phyloP scores from a whole-genome alignment of 2,329 filamentous ascomycete species.

The Leptodontidium sp. region DNA sequence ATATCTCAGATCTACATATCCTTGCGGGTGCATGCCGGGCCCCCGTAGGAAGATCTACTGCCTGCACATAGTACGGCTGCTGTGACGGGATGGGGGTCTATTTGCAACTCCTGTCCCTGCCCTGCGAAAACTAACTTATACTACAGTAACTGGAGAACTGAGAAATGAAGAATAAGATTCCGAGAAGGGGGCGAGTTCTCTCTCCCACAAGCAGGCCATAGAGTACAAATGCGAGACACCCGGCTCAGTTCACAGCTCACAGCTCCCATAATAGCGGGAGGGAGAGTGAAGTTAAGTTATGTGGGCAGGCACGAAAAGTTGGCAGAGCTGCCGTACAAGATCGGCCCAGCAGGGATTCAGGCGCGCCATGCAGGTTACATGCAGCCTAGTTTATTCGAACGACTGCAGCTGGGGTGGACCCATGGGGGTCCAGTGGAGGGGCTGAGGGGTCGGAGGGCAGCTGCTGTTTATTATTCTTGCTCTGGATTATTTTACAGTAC shows the following conservation, averaged over 20 bases:
- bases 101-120: not conserved
- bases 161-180: not conserved
- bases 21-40: not conserved
- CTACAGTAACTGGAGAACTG: too few relatives aligned
- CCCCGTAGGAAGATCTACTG: not conserved
- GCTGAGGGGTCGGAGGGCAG: not conserved
- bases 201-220: too few relatives aligned
- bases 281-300: not conserved
- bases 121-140: too few relatives aligned
- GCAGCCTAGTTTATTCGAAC: constrained; percentile 7
- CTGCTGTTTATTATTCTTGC: constrained; percentile 1
- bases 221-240: too few relatives aligned
- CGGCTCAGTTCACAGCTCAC: too few relatives aligned
- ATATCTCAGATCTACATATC: constrained; percentile 18
- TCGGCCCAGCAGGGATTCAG: not conserved
- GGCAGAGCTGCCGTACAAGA: not conserved
- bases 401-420: not conserved
- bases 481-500: too few relatives aligned
- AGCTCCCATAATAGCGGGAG: too few relatives aligned
- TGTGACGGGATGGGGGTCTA: not conserved
- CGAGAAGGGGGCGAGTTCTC: too few relatives aligned
- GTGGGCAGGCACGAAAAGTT: not conserved
- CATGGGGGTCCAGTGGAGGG: not conserved
- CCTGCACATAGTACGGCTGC: not conserved
- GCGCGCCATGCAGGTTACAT: not conserved